These are phyloP conservation scores for Cladorrhinum samala DNA, from an alignment of 495 filamentous ascomycete genomes.

Conservation along the genomic window DNA sequence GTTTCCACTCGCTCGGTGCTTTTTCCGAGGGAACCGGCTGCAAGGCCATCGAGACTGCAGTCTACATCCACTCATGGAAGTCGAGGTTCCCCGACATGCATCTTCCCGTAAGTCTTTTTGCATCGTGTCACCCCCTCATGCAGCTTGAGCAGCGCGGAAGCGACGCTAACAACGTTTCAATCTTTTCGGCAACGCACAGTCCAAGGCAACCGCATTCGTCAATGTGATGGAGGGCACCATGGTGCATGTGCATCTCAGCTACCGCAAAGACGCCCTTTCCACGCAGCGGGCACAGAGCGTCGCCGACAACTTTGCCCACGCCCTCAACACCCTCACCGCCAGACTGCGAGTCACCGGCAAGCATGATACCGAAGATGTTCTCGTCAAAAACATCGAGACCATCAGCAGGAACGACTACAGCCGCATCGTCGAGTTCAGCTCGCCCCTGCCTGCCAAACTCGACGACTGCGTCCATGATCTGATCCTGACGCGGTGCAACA, in stretches of 20 bases:
- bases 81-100: slow-evolving; percentile 7
- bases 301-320: slow-evolving; percentile 3
- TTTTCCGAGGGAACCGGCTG: slow-evolving; percentile 2
- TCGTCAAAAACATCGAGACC: slow-evolving; percentile 4
- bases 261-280: slow-evolving; percentile 5
- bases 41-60: neutral
- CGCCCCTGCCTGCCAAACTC: slow-evolving; percentile 1
- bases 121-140: neutral
- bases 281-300: neutral
- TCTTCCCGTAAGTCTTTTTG: slow-evolving; percentile 1
- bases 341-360: neutral
- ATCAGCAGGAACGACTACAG: slow-evolving; percentile 4
- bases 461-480: slow-evolving; percentile 8
- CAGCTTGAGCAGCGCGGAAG: neutral
- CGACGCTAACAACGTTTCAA: neutral
- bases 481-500: neutral
- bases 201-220: slow-evolving; percentile 3
- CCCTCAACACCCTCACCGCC: slow-evolving; percentile 1
- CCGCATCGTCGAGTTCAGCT: slow-evolving; percentile 8
- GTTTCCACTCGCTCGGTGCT: slow-evolving; percentile 4
- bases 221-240: slow-evolving; percentile 3
- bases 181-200: neutral
- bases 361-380: neutral
- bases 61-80: slow-evolving; percentile 3
- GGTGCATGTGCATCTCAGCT: slow-evolving; percentile 6